These are phyloP conservation scores for Colletotrichum tofieldiae DNA, from an alignment of 2,329 filamentous ascomycete genomes.

Conservation along the genomic window DNA sequence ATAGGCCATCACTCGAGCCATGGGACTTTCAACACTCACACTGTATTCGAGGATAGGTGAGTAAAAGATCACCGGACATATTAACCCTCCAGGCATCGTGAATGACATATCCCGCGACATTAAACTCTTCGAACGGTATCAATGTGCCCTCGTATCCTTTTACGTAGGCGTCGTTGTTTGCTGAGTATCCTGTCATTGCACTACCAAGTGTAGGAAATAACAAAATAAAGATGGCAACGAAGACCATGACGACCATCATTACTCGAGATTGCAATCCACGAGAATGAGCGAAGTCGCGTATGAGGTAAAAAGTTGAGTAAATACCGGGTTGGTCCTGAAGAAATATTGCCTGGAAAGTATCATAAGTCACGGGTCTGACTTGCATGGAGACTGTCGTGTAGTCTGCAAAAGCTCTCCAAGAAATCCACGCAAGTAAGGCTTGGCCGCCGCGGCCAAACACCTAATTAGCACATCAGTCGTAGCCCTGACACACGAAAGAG, in stretches of 20 bases:
- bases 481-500: too few species aligned
- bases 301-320: conserved; percentile 42
- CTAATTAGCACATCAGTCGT: conserved; percentile 40
- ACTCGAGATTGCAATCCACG: conserved; percentile 45
- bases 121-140: conserved; percentile 43
- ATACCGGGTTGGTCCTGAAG: conserved; percentile 45
- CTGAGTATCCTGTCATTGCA: conserved; percentile 50
- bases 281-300: conserved; percentile 43
- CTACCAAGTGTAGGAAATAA: conserved; percentile 49
- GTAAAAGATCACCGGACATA: conserved; percentile 36
- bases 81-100: conserved; percentile 47
- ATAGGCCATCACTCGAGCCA: not conserved
- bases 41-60: conserved; percentile 9
- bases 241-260: conserved; percentile 46
- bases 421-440: conserved; percentile 46
- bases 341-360: conserved; percentile 47
- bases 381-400: conserved; percentile 49
- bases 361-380: conserved; percentile 47
- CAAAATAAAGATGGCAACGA: conserved; percentile 47
- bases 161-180: conserved; percentile 46
- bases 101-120: conserved; percentile 45
- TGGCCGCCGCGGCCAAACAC: conserved; percentile 50
- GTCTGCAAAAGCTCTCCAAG: conserved; percentile 49
- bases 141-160: conserved; percentile 39
- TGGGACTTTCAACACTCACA: not conserved